A percentile compares a stretch with the other conserved stretches of the same genome.
These are phyloP conservation scores for Phialocephala subalpina DNA, from an alignment of 2,329 filamentous ascomycete species.

Conservation along the genomic window DNA sequence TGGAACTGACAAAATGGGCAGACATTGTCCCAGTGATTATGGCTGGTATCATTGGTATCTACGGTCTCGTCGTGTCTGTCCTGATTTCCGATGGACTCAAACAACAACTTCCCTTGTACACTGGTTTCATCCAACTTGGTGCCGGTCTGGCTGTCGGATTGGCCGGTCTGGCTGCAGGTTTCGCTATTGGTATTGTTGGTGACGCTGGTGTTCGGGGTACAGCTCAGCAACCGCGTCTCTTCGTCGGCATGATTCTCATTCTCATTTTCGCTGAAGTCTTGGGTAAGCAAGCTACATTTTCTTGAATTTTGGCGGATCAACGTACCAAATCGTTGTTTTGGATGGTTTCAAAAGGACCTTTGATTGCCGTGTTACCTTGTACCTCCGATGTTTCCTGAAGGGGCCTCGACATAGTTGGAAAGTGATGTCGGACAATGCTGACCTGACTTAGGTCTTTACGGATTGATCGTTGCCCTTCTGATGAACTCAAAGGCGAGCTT, in stretches of 20 bases:
- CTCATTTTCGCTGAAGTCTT: conserved; percentile 87
- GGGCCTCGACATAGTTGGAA: neutral
- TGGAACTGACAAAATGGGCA: conserved; percentile 49
- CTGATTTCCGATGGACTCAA: conserved; percentile 82
- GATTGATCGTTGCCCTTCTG: conserved; percentile 96
- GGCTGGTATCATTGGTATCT: conserved; percentile 99
- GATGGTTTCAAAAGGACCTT: too few species aligned
- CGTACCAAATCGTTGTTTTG: neutral
- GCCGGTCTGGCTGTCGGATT: conserved; percentile 84
- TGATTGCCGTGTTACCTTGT: neutral
- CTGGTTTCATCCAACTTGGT: conserved; percentile 85
- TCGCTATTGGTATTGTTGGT: conserved; percentile 88
- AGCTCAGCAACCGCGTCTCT: conserved; percentile 72
- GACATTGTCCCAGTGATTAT: conserved; percentile 99
- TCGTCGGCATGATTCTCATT: conserved; percentile 83
- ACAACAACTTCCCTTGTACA: conserved; percentile 78
- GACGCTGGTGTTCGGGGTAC: conserved; percentile 89
- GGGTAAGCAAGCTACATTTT: conserved; percentile 60
- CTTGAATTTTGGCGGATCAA: neutral
- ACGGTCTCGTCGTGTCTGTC: conserved; percentile 88
- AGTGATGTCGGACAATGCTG: conserved; percentile 30
- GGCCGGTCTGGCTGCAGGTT: conserved; percentile 83
- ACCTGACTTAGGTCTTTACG: conserved; percentile 82
- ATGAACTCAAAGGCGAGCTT: conserved; percentile 95
- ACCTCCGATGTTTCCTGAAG: neutral